Percentiles rank a stretch among this genome's conserved stretches.
These are phyloP conservation scores for Primulina tabacum DNA, from an alignment of 257 asterid genomes.

Conservation along the genomic window DNA sequence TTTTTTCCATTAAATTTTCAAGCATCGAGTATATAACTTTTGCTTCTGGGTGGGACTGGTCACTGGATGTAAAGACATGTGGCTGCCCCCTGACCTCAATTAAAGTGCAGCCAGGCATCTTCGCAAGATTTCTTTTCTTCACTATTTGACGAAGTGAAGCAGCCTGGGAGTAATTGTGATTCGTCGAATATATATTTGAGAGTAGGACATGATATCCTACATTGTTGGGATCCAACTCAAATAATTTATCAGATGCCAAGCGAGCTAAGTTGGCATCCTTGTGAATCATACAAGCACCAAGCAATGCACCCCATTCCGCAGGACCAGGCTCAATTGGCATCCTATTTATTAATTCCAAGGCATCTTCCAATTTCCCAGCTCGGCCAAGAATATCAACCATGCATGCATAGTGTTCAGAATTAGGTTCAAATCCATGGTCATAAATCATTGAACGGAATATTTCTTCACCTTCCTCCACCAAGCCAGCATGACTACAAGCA, in stretches of 20 bases:
- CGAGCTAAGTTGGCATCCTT: constrained; percentile 61
- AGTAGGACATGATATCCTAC: constrained; percentile 79
- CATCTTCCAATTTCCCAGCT: constrained; percentile 67
- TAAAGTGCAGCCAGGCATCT: neutral
- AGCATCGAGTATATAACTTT: neutral
- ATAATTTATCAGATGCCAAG: constrained; percentile 61
- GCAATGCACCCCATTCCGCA: constrained; percentile 85
- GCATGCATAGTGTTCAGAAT: constrained; percentile 76
- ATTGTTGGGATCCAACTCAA: constrained; percentile 66
- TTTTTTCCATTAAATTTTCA: neutral
- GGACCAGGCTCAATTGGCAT: constrained; percentile 72
- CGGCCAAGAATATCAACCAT: constrained; percentile 92
- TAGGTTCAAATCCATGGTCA: constrained; percentile 55
- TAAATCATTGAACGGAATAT: constrained; percentile 56
- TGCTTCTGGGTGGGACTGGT: neutral
- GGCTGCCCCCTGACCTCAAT: neutral
- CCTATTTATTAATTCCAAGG: constrained; percentile 51
- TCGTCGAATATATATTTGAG: constrained; percentile 67
- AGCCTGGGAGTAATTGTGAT: constrained; percentile 69
- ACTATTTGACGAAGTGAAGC: constrained; percentile 66
- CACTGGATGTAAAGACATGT: neutral
- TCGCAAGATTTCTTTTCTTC: constrained; percentile 28
- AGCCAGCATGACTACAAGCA: constrained; percentile 92
- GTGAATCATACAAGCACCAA: constrained; percentile 91
- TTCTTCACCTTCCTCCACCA: constrained; percentile 75